A percentile compares a stretch with the other conserved stretches of the same genome.
These are phyloP conservation scores for Aphanomyces euteiches DNA, from an alignment of 352 stramenopile species.

Conservation along the genomic window DNA sequence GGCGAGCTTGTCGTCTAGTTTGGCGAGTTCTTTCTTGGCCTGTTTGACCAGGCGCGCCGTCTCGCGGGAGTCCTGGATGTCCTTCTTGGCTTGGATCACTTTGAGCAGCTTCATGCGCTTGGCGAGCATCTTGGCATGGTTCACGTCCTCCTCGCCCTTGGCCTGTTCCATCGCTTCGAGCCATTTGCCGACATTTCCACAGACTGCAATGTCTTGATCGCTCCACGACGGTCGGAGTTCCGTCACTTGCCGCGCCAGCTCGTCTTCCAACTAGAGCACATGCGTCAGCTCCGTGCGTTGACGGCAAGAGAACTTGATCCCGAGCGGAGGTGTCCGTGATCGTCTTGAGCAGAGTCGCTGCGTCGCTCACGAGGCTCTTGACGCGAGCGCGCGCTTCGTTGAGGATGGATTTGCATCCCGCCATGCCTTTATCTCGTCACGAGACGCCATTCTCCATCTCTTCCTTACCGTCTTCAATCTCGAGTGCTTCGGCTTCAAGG, in stretches of 20 bases:
- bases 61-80: slow-evolving; percentile 5
- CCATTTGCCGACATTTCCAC: slow-evolving; percentile 20
- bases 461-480: slow-evolving; percentile 9
- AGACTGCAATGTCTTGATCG: slow-evolving; percentile 10
- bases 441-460: neutral
- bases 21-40: slow-evolving; percentile 5
- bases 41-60: slow-evolving; percentile 24
- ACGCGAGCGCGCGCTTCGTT: slow-evolving; percentile 11
- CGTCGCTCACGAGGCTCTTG: slow-evolving; percentile 12
- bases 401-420: slow-evolving; percentile 25
- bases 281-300: neutral
- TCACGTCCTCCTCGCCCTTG: slow-evolving; percentile 26
- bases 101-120: slow-evolving; percentile 49
- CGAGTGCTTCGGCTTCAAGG: slow-evolving; percentile 10
- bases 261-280: neutral
- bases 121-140: slow-evolving; percentile 57
- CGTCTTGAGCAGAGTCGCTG: neutral
- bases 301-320: neutral
- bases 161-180: neutral
- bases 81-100: slow-evolving; percentile 9
- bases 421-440: neutral
- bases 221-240: slow-evolving; percentile 9
- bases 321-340: slow-evolving; percentile 9
- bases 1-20: slow-evolving; percentile 21
- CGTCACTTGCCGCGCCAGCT: neutral